Conservation (phyloP, 805 yeast species). For the Kuraishia molischiana region DNA sequence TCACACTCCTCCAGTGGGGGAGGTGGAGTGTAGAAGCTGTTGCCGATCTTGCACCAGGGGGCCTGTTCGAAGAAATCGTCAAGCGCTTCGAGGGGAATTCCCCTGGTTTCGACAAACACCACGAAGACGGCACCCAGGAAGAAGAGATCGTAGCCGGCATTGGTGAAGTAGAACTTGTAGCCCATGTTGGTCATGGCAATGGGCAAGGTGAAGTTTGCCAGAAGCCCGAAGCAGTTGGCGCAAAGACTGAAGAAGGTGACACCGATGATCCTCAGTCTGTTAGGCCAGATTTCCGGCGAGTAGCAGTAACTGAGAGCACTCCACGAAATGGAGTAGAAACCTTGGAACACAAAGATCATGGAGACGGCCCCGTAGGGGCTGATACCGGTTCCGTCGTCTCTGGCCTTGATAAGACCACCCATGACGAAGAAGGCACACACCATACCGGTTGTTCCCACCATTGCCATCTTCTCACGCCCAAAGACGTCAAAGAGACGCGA, state of each 20-base stretch:
- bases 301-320: constrained; percentile 16
- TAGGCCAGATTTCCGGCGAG: constrained; percentile 15
- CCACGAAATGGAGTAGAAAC: constrained; percentile 14
- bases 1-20: background rate
- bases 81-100: constrained; percentile 17
- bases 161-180: constrained; percentile 14
- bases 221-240: constrained; percentile 13
- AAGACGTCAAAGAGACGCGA: constrained; percentile 13
- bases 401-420: constrained; percentile 14
- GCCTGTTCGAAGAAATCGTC: constrained; percentile 2
- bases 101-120: constrained; percentile 16
- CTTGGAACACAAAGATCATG: constrained; percentile 14
- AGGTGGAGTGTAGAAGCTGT: background rate
- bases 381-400: constrained; percentile 11
- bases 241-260: constrained; percentile 14
- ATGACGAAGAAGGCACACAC: constrained; percentile 13
- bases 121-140: constrained; percentile 13
- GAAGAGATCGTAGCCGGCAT: constrained; percentile 13
- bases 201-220: constrained; percentile 18
- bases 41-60: background rate
- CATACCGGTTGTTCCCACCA: constrained; percentile 15
- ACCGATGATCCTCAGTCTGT: constrained; percentile 15
- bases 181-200: constrained; percentile 15
- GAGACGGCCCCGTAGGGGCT: constrained; percentile 14
- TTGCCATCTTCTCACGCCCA: constrained; percentile 13